Evolutionary conservation across 208 protist species (phyloP).

Genomic region (Giardia duodenalis): DNA sequence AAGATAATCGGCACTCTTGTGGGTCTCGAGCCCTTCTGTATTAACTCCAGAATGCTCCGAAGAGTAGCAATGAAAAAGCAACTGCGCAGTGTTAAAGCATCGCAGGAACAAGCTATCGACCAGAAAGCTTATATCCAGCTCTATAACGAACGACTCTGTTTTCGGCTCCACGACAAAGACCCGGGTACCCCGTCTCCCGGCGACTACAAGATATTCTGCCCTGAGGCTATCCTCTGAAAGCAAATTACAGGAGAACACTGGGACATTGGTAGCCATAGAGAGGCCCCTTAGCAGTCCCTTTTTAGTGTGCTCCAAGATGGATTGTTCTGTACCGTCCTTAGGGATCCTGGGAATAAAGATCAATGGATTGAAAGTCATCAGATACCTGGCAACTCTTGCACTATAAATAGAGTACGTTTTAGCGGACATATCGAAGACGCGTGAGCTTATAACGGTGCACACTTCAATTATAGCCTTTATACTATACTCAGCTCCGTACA

Average conservation of each 20-base stretch:
- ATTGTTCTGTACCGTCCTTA: not conserved
- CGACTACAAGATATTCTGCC: not conserved
- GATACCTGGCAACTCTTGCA: not conserved
- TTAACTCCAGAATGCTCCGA: too few species aligned
- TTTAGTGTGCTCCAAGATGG: not conserved
- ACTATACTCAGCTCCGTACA: too few species aligned
- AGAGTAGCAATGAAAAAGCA: too few species aligned
- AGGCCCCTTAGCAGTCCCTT: not conserved
- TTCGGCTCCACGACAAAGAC: not conserved
- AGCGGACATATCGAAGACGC: not conserved
- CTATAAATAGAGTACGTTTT: not conserved
- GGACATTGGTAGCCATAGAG: not conserved
- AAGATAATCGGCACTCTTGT: too few species aligned
- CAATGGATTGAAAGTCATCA: not conserved
- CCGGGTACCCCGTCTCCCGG: not conserved
- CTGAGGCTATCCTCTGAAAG: not conserved
- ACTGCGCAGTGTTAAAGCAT: not conserved
- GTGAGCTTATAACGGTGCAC: not conserved
- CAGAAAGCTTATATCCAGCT: not conserved
- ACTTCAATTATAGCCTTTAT: too few species aligned
- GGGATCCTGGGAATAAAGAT: not conserved
- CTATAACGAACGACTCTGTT: not conserved
- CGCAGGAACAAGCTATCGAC: not conserved
- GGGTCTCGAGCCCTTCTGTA: too few species aligned
- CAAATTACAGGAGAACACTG: not conserved